Conservation (phyloP, 257 asterid genomes). For the Lithospermum erythrorhizon region DNA sequence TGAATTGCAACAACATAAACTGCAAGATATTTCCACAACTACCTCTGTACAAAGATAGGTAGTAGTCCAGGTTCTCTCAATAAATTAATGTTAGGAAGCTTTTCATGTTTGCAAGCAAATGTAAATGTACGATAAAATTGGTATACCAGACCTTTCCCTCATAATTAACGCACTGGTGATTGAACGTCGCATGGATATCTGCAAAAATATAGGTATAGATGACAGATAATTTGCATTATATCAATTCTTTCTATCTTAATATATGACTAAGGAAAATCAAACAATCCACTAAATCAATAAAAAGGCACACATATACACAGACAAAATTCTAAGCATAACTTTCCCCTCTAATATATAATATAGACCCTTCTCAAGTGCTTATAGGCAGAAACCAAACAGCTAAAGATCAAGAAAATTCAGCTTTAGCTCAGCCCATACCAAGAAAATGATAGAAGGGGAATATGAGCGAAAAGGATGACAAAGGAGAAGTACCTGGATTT, state of each 20-base stretch:
- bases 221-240: conserved; percentile 5
- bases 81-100: background rate
- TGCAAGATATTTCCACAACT: too few species aligned
- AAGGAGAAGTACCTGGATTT: conserved; percentile 59
- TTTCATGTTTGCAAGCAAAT: too few species aligned
- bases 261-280: too few species aligned
- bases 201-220: conserved; percentile 22
- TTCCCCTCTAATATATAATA: background rate
- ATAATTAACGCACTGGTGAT: conserved; percentile 70
- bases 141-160: conserved; percentile 71
- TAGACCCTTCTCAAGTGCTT: too few species aligned
- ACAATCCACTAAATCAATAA: background rate
- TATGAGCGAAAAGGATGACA: background rate
- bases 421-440: background rate
- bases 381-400: background rate
- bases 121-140: background rate
- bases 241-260: too few species aligned
- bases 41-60: too few species aligned
- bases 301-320: background rate
- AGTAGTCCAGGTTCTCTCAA: too few species aligned
- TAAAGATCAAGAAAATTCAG: background rate
- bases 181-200: conserved; percentile 74
- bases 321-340: background rate
- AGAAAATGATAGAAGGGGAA: background rate
- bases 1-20: too few species aligned